phyloP scores from a whole-genome alignment of 75 land plant genomes.

The Sequoiadendron giganteum region DNA sequence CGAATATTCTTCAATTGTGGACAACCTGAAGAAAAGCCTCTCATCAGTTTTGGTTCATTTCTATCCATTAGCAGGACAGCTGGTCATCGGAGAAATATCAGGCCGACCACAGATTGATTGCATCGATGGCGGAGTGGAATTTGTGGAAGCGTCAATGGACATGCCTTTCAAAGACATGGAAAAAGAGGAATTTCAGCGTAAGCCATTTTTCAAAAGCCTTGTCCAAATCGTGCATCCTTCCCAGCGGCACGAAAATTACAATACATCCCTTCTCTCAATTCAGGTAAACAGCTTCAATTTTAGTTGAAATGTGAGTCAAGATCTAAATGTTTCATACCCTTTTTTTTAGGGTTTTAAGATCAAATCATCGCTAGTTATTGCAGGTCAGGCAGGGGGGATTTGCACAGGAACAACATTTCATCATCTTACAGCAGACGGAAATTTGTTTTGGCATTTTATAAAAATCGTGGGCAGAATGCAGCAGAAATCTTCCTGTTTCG shows the following conservation, averaged over 20 bases:
- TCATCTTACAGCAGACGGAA: slow-evolving; percentile 8
- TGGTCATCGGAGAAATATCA: not conserved
- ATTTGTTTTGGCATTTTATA: slow-evolving; percentile 17
- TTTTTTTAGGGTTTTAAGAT: too few species aligned
- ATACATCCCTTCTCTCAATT: too few species aligned
- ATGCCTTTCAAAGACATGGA: too few species aligned
- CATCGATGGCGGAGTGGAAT: not conserved
- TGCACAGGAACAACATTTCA: not conserved
- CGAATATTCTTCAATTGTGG: not conserved
- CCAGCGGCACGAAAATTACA: too few species aligned
- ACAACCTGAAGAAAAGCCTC: not conserved
- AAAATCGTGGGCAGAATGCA: slow-evolving; percentile 9
- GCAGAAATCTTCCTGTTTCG: slow-evolving; percentile 1
- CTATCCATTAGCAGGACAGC: slow-evolving; percentile 14
- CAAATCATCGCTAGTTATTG: too few species aligned
- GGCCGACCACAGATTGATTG: not conserved
- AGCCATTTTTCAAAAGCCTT: too few species aligned
- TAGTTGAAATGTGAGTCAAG: too few species aligned
- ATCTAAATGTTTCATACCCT: too few species aligned
- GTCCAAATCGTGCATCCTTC: too few species aligned
- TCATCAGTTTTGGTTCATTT: not conserved
- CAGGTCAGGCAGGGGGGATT: slow-evolving; percentile 16
- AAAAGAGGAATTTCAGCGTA: too few species aligned
- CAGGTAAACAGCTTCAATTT: too few species aligned
- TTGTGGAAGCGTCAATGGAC: too few species aligned